Evolutionary conservation across 2,329 filamentous ascomycete genomes (phyloP), one percentile per base, ranked within the genome.

Genomic region (Xylaria sp.): DNA sequence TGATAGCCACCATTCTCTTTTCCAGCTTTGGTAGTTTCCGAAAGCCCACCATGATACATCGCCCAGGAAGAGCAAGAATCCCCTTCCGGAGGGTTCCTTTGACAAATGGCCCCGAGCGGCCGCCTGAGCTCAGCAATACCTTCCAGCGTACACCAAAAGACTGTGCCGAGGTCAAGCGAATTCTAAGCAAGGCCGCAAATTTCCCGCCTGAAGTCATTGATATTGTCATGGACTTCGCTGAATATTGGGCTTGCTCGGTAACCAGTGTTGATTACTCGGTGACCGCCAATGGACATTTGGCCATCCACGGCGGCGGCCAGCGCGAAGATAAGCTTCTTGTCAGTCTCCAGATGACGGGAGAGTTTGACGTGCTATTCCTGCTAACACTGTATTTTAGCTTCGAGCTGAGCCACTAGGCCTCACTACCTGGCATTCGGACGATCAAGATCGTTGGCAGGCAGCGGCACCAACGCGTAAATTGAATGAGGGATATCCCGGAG

Each of bases 161-260:
- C 74, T 83, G 89, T 1, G 69, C 83, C 2, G 76, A 84, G 0
- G 82, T 84, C 11, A 86, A 85, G 62, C 74, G 80, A 13, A 81
- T 87, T 76, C 75, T 90, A n/a, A 74, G 73, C 31, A 80, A 81
- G 61, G 79, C 77, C 11, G 77, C 79, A 6, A 76, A 75, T 2
- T 78, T 90, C 1, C 88, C 89, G 0, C 76, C 81, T 1, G 88
- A 90, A 68, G 67, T 91, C 0, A 79, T 88, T 44, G 84, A 90
- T 73, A 75, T 77, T 54, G 83, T 91, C 54, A 77, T 90, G 63
- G 88, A 91, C 73, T 76, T 81, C 33, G 89, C 88, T 63, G 88
- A 90, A 77, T 90, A 90, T 77, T 91, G 89, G 88, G 84, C 84
- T 15, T 85, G 85, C 71, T 83, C 84, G 0, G 77, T 79, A 0